phyloP scores from a whole-genome alignment of 208 protist genomes.

The Leishmania gerbilli region DNA sequence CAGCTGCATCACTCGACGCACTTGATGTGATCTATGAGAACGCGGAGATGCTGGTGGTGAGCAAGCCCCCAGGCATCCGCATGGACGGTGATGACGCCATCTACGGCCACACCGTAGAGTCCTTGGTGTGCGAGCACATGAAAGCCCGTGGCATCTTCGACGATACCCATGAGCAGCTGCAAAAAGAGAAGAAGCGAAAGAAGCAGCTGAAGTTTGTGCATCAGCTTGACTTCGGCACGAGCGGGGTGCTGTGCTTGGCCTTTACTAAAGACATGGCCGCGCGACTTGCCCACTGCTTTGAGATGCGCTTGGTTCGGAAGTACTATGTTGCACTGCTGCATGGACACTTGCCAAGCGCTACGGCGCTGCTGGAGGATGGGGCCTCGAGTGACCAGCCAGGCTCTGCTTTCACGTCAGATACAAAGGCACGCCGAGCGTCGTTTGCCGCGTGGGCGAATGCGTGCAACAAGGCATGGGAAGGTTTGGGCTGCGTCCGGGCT shows the following conservation, averaged over 20 bases:
- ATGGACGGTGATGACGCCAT: slow-evolving; percentile 68
- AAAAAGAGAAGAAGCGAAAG: slow-evolving; percentile 31
- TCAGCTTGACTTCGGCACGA: slow-evolving; percentile 91
- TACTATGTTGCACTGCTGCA: slow-evolving; percentile 79
- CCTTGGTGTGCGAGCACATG: slow-evolving; percentile 53
- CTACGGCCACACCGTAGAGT: slow-evolving; percentile 49
- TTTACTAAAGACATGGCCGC: slow-evolving; percentile 84
- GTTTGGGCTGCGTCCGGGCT: slow-evolving; percentile 1
- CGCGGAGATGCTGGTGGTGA: slow-evolving; percentile 80
- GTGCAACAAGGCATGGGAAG: slow-evolving; percentile 15
- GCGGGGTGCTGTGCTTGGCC: slow-evolving; percentile 87
- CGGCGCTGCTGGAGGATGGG: neutral
- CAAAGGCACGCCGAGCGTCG: neutral
- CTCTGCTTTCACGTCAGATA: neutral
- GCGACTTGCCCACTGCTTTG: slow-evolving; percentile 81
- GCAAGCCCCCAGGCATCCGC: slow-evolving; percentile 83
- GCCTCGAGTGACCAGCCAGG: neutral
- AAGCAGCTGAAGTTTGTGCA: slow-evolving; percentile 91
- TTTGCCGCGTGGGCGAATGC: slow-evolving; percentile 9
- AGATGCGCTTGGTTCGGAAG: slow-evolving; percentile 83
- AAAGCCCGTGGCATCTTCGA: slow-evolving; percentile 34
- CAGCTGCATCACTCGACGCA: neutral
- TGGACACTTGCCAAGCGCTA: slow-evolving; percentile 52
- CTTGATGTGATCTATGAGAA: slow-evolving; percentile 61
- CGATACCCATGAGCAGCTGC: slow-evolving; percentile 27